Percentiles rank a stretch among this genome's conserved stretches.
phyloP scores from a whole-genome alignment of 768 basidiomycete species.

The Xerocomellus chrysenteron region DNA sequence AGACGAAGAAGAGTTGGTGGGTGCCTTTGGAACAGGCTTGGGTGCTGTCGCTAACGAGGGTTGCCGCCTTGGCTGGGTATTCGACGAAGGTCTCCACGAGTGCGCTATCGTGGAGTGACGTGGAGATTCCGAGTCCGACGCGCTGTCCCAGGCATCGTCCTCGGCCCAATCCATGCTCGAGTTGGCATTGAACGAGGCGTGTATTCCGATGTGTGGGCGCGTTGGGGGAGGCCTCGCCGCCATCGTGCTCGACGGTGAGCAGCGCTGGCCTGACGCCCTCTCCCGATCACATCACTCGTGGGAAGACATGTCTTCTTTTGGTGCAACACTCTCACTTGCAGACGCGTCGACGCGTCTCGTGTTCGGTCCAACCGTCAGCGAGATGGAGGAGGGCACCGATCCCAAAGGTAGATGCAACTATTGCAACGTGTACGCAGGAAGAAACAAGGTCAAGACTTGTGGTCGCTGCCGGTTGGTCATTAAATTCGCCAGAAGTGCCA shows the following conservation, averaged over 20 bases:
- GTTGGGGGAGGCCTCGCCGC: constrained; percentile 67
- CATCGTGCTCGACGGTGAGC: constrained; percentile 35
- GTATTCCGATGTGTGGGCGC: constrained; percentile 68
- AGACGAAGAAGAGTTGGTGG: constrained; percentile 56
- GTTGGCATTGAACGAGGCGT: constrained; percentile 45
- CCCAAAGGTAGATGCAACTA: constrained; percentile 28
- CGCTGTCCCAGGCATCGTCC: constrained; percentile 85
- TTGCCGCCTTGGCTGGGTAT: constrained; percentile 22
- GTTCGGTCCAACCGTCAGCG: not conserved
- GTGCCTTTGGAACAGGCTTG: constrained; percentile 51
- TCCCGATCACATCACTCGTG: constrained; percentile 2
- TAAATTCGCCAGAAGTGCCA: not conserved
- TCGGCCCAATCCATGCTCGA: constrained; percentile 70
- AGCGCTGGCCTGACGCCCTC: not conserved
- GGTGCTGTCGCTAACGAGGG: constrained; percentile 44
- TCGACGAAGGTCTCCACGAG: constrained; percentile 40
- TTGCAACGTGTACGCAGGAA: constrained; percentile 20
- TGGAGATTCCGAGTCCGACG: constrained; percentile 74
- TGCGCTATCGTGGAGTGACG: constrained; percentile 52
- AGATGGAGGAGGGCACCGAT: constrained; percentile 4
- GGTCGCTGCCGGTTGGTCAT: constrained; percentile 24
- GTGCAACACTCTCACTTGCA: not conserved
- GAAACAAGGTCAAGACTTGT: constrained; percentile 26
- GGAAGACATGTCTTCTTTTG: not conserved
- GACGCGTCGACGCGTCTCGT: not conserved